Evolutionary conservation across 2,329 filamentous ascomycete species (phyloP).

Genomic region (Trichophyton rubrum): DNA sequence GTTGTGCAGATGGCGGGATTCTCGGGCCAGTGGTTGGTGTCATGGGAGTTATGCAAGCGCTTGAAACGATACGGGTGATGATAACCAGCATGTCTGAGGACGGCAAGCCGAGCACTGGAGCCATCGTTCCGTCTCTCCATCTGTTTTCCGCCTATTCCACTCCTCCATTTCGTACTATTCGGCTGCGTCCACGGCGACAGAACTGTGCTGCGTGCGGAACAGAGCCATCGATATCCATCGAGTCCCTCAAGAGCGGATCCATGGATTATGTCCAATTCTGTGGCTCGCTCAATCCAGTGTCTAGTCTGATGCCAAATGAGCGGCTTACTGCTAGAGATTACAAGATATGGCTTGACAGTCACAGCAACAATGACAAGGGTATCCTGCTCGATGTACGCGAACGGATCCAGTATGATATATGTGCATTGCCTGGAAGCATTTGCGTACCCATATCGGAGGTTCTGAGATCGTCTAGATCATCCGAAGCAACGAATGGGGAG

Average conservation of each 20-base stretch:
- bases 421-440: constrained; percentile 59
- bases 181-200: constrained; percentile 54
- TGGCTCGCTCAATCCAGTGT: constrained; percentile 46
- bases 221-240: constrained; percentile 48
- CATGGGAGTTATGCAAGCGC: constrained; percentile 85
- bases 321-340: constrained; percentile 57
- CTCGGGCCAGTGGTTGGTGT: constrained; percentile 81
- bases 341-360: constrained; percentile 17
- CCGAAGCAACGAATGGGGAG: neutral
- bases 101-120: constrained; percentile 13
- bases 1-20: constrained; percentile 86
- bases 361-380: constrained; percentile 25
- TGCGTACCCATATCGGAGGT: constrained; percentile 41
- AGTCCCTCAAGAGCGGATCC: constrained; percentile 50
- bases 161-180: constrained; percentile 56
- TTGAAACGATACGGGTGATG: constrained; percentile 84
- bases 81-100: constrained; percentile 37
- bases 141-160: constrained; percentile 34
- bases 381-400: constrained; percentile 74
- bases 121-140: constrained; percentile 24
- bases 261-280: constrained; percentile 83
- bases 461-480: constrained; percentile 16
- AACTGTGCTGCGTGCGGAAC: constrained; percentile 68
- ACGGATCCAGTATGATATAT: constrained; percentile 71
- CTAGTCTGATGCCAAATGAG: constrained; percentile 49